These are phyloP conservation scores for Babesia ovata DNA, from an alignment of 169 alveolate species.

Conservation along the genomic window DNA sequence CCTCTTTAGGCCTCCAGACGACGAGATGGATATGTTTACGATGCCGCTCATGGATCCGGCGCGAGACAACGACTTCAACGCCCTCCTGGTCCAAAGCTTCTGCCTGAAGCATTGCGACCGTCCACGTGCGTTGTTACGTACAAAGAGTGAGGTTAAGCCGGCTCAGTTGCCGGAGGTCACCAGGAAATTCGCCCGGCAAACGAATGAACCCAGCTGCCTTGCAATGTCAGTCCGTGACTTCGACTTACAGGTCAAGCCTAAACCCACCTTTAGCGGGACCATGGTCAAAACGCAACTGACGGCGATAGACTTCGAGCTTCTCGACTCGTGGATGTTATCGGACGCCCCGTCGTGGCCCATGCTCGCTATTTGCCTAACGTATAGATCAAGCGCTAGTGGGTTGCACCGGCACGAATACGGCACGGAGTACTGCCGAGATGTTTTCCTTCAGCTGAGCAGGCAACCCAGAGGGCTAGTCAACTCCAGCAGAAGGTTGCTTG, in stretches of 20 bases:
- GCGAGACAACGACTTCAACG: constrained; percentile 56
- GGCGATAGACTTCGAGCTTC: constrained; percentile 54
- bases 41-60: constrained; percentile 57
- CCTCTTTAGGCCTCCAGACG: constrained; percentile 67
- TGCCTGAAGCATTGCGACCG: constrained; percentile 25
- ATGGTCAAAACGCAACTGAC: constrained; percentile 19
- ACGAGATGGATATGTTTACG: constrained; percentile 66
- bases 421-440: constrained; percentile 47
- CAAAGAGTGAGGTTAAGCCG: not conserved
- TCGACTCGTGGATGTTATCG: constrained; percentile 63
- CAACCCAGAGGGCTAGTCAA: constrained; percentile 65
- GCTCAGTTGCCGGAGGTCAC: not conserved
- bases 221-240: constrained; percentile 37
- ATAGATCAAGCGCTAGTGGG: constrained; percentile 64
- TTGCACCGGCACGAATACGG: constrained; percentile 45
- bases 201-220: constrained; percentile 26
- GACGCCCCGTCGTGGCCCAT: constrained; percentile 59
- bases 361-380: constrained; percentile 53
- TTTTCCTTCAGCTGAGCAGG: constrained; percentile 19
- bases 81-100: constrained; percentile 48
- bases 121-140: not conserved
- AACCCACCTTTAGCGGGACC: constrained; percentile 13
- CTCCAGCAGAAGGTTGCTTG: constrained; percentile 55
- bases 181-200: constrained; percentile 1
- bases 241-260: constrained; percentile 35